Conservation (phyloP, 306 rosid genomes). For the Pyrus communis region DNA sequence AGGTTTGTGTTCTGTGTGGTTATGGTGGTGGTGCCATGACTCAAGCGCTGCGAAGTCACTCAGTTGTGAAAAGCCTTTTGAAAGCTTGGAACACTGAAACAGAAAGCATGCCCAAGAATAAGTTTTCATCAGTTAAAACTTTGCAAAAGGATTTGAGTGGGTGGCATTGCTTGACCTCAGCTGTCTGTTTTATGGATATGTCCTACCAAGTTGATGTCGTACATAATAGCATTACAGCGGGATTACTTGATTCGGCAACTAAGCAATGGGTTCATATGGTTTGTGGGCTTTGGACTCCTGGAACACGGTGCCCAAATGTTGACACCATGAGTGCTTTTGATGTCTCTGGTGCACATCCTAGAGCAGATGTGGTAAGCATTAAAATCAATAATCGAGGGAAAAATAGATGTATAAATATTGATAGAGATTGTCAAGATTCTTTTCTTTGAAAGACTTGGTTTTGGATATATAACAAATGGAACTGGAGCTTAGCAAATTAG, state of each 20-base stretch:
- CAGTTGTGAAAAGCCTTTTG: slow-evolving; percentile 43
- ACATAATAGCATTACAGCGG: slow-evolving; percentile 46
- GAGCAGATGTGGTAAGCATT: slow-evolving; percentile 37
- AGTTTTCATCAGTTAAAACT: slow-evolving; percentile 13
- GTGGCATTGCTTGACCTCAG: slow-evolving; percentile 20
- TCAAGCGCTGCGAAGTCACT: slow-evolving; percentile 35
- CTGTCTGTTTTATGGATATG: slow-evolving; percentile 15
- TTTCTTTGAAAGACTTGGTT: neutral
- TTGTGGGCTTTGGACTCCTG: slow-evolving; percentile 81
- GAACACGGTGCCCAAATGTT: slow-evolving; percentile 64
- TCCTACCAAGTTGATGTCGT: neutral
- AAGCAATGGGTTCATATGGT: slow-evolving; percentile 80
- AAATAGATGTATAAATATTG: neutral
- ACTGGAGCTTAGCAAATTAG: neutral
- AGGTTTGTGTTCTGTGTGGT: slow-evolving; percentile 71
- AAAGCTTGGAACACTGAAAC: slow-evolving; percentile 39
- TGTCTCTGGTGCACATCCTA: slow-evolving; percentile 49
- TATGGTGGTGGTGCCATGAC: slow-evolving; percentile 81
- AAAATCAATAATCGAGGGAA: neutral
- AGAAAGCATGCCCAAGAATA: slow-evolving; percentile 19
- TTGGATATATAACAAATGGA: neutral
- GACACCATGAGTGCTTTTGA: slow-evolving; percentile 74
- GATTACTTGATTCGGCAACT: slow-evolving; percentile 41
- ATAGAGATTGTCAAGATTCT: neutral
- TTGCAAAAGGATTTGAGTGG: slow-evolving; percentile 15